These are phyloP conservation scores for Xylariaceae sp. DNA, from an alignment of 2,329 filamentous ascomycete species.

Conservation along the genomic window DNA sequence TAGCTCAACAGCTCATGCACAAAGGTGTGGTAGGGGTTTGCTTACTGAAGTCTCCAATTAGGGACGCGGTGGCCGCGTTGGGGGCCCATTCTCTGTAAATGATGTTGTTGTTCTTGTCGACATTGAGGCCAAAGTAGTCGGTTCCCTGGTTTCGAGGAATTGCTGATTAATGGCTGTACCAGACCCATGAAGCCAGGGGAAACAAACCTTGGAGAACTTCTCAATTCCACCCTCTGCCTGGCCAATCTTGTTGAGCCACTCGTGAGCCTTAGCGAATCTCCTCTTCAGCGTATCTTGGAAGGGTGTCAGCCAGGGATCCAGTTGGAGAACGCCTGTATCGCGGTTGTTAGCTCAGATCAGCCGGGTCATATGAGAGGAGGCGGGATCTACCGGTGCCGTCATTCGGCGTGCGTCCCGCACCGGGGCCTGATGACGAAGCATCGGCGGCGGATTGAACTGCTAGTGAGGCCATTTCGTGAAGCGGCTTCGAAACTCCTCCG, in stretches of 20 bases:
- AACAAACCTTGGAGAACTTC: constrained; percentile 74
- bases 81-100: constrained; percentile 95
- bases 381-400: constrained; percentile 62
- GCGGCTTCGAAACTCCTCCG: not conserved
- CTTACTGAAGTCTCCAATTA: constrained; percentile 93
- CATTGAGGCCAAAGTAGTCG: constrained; percentile 81
- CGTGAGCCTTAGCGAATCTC: constrained; percentile 71
- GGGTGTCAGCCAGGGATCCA: constrained; percentile 86
- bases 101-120: constrained; percentile 76
- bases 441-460: constrained; percentile 42
- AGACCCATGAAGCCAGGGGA: not conserved
- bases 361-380: not conserved
- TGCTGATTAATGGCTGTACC: constrained; percentile 5
- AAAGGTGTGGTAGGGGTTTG: constrained; percentile 29
- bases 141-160: constrained; percentile 55
- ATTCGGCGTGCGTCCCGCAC: constrained; percentile 44
- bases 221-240: constrained; percentile 82
- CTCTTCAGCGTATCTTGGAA: constrained; percentile 72
- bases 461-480: constrained; percentile 33
- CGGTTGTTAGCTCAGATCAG: constrained; percentile 16
- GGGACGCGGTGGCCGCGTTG: constrained; percentile 74
- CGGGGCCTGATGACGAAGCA: constrained; percentile 33
- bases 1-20: constrained; percentile 21
- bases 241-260: constrained; percentile 82
- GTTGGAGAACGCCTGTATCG: constrained; percentile 66